phyloP scores from a whole-genome alignment of 2,329 filamentous ascomycete species.

The Helotiales sp. region DNA sequence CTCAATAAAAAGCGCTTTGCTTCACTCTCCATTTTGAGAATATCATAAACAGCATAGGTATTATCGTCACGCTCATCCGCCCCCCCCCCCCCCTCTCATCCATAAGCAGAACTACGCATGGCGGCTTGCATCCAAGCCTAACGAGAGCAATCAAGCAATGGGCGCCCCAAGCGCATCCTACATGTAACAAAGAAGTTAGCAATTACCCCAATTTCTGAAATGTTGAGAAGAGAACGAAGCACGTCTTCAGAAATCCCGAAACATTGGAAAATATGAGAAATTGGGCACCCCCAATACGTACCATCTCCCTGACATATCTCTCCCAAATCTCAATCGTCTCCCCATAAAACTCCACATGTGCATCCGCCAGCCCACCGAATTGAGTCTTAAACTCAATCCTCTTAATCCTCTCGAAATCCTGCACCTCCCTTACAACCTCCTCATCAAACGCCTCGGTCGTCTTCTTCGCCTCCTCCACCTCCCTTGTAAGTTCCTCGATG shows the following conservation, averaged over 20 bases:
- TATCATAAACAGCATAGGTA: conserved; percentile 17
- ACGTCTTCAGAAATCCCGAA: no score
- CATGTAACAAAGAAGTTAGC: no score
- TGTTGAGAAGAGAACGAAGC: no score
- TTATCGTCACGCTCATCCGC: not conserved
- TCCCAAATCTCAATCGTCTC: conserved; percentile 85
- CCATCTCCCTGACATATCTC: conserved; percentile 85
- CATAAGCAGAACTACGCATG: not conserved
- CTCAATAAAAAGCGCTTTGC: not conserved
- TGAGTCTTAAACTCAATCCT: conserved; percentile 88
- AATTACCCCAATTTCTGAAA: no score
- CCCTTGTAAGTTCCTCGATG: conserved; percentile 87
- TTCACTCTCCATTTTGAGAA: not conserved
- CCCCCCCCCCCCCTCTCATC: not conserved
- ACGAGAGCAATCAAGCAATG: conserved; percentile 35
- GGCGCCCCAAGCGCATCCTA: conserved; percentile 66
- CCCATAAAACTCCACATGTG: conserved; percentile 86
- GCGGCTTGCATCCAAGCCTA: no score
- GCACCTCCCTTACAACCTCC: conserved; percentile 90
- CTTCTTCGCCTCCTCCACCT: conserved; percentile 86
- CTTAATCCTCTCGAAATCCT: conserved; percentile 97
- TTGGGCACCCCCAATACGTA: no score
- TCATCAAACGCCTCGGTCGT: conserved; percentile 94
- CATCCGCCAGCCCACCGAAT: conserved; percentile 80
- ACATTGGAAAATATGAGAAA: no score